These are phyloP conservation scores for Aegilops tauschii DNA, from an alignment of 176 grass and related monocot species.

Conservation along the genomic window DNA sequence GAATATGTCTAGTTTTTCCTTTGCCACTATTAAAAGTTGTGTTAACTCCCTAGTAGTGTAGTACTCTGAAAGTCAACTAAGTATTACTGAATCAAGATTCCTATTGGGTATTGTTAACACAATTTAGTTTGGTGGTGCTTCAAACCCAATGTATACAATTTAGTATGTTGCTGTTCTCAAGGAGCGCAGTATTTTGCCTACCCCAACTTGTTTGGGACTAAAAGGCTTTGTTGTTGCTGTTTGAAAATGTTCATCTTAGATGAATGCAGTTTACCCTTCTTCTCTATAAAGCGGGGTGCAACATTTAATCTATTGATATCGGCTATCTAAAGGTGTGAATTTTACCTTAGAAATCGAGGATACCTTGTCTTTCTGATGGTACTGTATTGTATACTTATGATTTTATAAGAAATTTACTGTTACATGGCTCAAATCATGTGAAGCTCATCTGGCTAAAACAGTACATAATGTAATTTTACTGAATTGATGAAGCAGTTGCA, in stretches of 20 bases:
- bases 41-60: neutral
- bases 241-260: neutral
- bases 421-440: neutral
- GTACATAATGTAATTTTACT: neutral
- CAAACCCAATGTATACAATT: neutral
- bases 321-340: neutral
- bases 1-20: neutral
- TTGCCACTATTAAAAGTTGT: neutral
- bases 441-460: constrained; percentile 1
- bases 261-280: neutral
- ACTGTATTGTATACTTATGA: neutral
- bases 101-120: neutral
- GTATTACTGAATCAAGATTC: neutral
- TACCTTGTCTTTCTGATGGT: neutral
- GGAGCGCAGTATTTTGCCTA: too few relatives aligned
- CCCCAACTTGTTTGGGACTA: too few relatives aligned
- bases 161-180: neutral
- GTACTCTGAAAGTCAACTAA: neutral
- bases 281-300: neutral
- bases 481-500: neutral
- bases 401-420: neutral
- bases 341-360: neutral
- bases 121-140: neutral
- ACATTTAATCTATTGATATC: neutral
- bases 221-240: neutral